Conservation (phyloP, 2,329 filamentous ascomycete species). For the Verticillium dahliae region DNA sequence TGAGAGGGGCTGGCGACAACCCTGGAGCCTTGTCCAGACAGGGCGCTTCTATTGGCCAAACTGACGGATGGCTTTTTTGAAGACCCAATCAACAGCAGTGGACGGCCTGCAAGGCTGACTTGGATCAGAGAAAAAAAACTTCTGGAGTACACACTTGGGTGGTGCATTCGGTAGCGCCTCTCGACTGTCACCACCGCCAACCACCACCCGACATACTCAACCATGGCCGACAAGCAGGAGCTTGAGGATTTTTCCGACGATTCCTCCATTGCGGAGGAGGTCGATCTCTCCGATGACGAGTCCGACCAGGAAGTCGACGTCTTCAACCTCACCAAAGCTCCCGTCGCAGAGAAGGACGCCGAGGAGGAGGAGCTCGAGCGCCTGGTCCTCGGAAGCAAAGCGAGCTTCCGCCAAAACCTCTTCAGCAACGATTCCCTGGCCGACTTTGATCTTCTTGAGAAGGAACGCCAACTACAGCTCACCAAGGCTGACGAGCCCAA, state of each 20-base stretch:
- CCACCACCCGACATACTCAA: conserved; percentile 1
- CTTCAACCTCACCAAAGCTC: conserved; percentile 14
- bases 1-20: too few relatives aligned
- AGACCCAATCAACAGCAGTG: background rate
- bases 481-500: conserved; percentile 28
- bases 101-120: conserved; percentile 5
- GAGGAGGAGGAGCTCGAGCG: conserved; percentile 82
- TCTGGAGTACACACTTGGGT: conserved; percentile 5
- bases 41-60: background rate
- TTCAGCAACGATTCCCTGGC: conserved; percentile 44
- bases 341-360: conserved; percentile 61
- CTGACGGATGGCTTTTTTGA: background rate
- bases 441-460: conserved; percentile 19
- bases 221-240: conserved; percentile 12
- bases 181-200: background rate
- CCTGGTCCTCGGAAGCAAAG: conserved; percentile 79
- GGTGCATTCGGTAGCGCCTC: background rate
- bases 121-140: conserved; percentile 7
- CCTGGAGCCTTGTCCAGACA: background rate
- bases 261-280: conserved; percentile 10
- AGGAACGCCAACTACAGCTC: conserved; percentile 25
- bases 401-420: conserved; percentile 72
- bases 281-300: conserved; percentile 7
- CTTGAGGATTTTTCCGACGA: conserved; percentile 12
- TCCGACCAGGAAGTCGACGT: conserved; percentile 19